Evolutionary conservation across 1,284 basidiomycete genomes (phyloP), one percentile per base, ranked within the genome.

Genomic region (Butyriboletus appendiculatus): DNA sequence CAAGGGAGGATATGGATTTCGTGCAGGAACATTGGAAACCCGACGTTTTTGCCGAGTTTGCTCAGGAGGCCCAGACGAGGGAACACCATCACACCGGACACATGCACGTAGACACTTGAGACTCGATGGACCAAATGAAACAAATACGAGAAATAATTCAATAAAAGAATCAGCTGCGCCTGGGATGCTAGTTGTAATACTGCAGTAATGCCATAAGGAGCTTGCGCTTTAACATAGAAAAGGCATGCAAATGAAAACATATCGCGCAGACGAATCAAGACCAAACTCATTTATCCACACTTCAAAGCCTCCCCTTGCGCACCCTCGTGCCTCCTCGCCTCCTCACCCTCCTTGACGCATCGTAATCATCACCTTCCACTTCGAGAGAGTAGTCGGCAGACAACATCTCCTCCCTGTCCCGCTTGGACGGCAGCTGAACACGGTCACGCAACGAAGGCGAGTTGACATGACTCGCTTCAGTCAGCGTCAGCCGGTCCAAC

Each of bases 1-100:
- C 92, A 0, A 74, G 82, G 24, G 79, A 84, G 38, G 77, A 85
- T 45, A 70, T 92, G 49, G 86, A 93, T 66, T 86, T 81, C 64
- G 90, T 90, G 1, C 71, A 70, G 14, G 71, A 67, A 56, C 71
- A 76, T 45, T 80, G 79, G 79, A 70, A 75, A 39, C 66, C 68
- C 2, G 50, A 63, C 3, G 53, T 65, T 0, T 79, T 74, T 50
- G 56, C 61, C 32, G 62, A 76, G 62, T 72, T 77, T 39, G 50
- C 56, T 6, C 48, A 26, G 7, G 50, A 50, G 28, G 28, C 50
- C 5, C 18, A 53, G 16, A 12, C 1, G 8, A 37, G 30, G 30
- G 2, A 33, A 18, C 6, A 15, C 11, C 12, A 7, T 30, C 26
- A 41, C 15, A 24, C 14, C 16, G 22, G 12, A 7, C 20, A 45